Base-by-base conservation (phyloP, 208 protist genomes). In the Acanthamoeba quina region DNA sequence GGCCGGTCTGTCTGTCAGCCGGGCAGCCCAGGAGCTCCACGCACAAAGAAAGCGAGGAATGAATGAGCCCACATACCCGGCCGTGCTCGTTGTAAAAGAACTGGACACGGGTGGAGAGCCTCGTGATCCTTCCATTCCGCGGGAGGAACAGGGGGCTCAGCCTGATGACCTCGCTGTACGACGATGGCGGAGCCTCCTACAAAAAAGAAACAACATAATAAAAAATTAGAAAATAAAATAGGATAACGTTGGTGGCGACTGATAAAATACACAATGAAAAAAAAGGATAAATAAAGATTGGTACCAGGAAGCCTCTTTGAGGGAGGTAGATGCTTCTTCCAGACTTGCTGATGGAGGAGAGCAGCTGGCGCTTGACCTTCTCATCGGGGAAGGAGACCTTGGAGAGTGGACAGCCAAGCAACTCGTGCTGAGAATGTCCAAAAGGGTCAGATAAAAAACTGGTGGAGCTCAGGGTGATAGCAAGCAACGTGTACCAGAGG, bases 41-140 rank as follows among this genome's bases (percentile, higher is more conserved):
- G 10, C 52, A 56, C 52, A 19, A 56, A n/a, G 52, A 56, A 56
- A 56, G 52, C 5, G 15, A 19, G 10, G 52, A 11, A 56, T 58
- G 58, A n/a, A 19, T 26, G 58, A 64, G 6, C 13, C 11, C 3
- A 29, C 44, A 37, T 83, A 83, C 74, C 49, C 78, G 41, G 6
- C 78, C 78, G 21, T 64, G 52, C 49, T 86, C 78, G 52, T 86
- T 86, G 78, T 86, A 86, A 49, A 86, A 86, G 49, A 86, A 86
- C n/a, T 86, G 78, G 9, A 86, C 78, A 24, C 78, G 78, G 29
- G 78, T 86, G 29, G 78, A 86, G 17, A 86, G 78, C 17, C 78
- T 47, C 21, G 78, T 86, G 49, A 86, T 86, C 26, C 47, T 7
- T 21, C 78, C 78, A 34, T 86, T 86, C 29, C 78, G 78, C 7